Evolutionary conservation across 2,329 filamentous ascomycete genomes (phyloP).

Genomic region (Triangularia setosa): DNA sequence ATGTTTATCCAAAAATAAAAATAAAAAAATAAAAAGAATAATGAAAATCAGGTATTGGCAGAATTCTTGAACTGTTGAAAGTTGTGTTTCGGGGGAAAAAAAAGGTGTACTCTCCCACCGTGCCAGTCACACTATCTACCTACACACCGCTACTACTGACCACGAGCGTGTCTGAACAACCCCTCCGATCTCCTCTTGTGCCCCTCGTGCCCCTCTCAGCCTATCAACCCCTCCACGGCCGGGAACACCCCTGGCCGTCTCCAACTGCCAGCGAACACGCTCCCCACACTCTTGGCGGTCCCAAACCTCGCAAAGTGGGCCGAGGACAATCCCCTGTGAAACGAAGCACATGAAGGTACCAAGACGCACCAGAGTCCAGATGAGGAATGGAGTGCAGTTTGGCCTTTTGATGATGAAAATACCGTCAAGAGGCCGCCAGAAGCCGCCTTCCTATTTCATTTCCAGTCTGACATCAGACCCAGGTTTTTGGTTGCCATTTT

Average conservation of each 20-base stretch:
- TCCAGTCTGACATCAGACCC: neutral
- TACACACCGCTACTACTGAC: neutral
- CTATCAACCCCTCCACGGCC: neutral
- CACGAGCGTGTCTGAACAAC: neutral
- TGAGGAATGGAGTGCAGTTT: neutral
- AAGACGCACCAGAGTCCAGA: neutral
- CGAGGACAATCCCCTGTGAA: neutral
- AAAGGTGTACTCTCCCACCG: neutral
- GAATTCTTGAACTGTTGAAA: neutral
- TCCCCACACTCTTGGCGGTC: neutral
- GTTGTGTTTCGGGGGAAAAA: neutral
- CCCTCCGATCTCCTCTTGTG: neutral
- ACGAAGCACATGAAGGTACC: neutral
- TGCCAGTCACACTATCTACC: neutral
- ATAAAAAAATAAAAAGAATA: neutral
- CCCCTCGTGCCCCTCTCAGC: neutral
- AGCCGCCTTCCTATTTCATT: neutral
- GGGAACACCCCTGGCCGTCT: neutral
- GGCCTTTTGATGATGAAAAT: neutral
- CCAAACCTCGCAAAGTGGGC: neutral
- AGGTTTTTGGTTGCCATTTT: neutral
- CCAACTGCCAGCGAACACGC: neutral
- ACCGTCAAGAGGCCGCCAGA: neutral
- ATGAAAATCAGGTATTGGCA: neutral
- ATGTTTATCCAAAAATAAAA: conserved; percentile 7